Evolutionary conservation across 2,329 filamentous ascomycete genomes (phyloP).

Genomic region (Epichloe gansuensis): DNA sequence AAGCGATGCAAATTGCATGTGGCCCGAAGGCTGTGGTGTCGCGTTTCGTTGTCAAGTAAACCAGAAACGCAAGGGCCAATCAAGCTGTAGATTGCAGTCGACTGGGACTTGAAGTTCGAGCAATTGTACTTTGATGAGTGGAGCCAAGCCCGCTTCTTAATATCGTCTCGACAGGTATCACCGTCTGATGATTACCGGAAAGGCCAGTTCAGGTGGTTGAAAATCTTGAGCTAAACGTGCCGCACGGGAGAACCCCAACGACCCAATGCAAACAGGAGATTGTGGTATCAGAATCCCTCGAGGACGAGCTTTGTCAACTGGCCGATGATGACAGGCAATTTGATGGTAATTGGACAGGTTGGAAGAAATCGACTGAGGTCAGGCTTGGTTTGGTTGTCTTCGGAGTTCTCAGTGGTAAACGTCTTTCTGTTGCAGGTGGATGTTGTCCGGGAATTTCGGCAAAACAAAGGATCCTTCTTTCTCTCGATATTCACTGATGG

Average conservation of each 20-base stretch:
- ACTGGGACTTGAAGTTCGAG: neutral
- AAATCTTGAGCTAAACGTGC: constrained; percentile 7
- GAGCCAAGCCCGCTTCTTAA: neutral
- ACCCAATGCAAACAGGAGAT: constrained; percentile 11
- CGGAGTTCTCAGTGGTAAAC: neutral
- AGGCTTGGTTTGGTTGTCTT: neutral
- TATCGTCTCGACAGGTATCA: neutral
- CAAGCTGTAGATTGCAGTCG: neutral
- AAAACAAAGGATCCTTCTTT: constrained; percentile 17
- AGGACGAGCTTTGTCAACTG: neutral
- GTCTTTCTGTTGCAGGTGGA: neutral
- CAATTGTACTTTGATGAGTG: neutral
- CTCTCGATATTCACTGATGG: constrained; percentile 16
- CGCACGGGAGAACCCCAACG: constrained; percentile 13
- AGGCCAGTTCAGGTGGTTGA: neutral
- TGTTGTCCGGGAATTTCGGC: neutral
- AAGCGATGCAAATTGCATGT: neutral
- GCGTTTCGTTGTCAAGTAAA: neutral
- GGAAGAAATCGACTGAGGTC: neutral
- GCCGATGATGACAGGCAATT: neutral
- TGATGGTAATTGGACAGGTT: neutral
- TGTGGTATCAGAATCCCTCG: constrained; percentile 6
- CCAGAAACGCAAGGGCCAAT: neutral
- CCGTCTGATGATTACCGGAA: neutral
- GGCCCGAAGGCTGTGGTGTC: neutral